Base-by-base conservation (phyloP, 805 yeast species). In the Candida montana region DNA sequence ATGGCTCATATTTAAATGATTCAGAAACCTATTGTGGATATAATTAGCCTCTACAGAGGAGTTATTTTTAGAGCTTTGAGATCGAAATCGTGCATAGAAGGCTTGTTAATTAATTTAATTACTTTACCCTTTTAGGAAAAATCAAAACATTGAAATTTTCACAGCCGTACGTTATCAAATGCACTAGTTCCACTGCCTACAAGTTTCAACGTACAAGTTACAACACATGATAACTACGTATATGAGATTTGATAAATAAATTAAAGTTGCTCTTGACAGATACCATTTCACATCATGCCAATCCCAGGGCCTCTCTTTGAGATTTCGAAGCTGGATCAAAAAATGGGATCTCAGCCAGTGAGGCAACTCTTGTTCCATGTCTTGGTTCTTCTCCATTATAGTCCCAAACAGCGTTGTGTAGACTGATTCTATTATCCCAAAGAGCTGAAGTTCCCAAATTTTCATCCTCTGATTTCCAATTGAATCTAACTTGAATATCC, bases 341-440 rank as follows among this genome's bases (percentile, higher is more conserved):
- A 55, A 35, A 62, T 6, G 75, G 75, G 39, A 63, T 49, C 41
- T 71, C 75, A 17, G 74, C 75, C 52, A 73, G 63, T 2, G 74
- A 53, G 1, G 67, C 63, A 15, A 65, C 69, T 50, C 78, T 64
- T 13, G 68, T 65, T 21, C 72, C 76, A 45, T 72, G 77, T 60
- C 78, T 42, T 12, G 33, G 26, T n/a, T 41, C 45, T 6, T 29
- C 28, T 6, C 31, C 28, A 8, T 36, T 39, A 36, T 71, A 69
- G 49, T 73, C 78, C 60, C 67, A 59, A 20, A 72, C 66, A 16
- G 78, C 76, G 45, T 59, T 61, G 58, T 77, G 83, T 47, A 68
- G 69, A 35, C 75, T 65, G 40, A 74, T 54, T 56, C 83, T 64
- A 64, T 77, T 78, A 51, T 78, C 83, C 82, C 83, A 77, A 30